Evolutionary conservation across 2,329 filamentous ascomycete species (phyloP).

Genomic region (Fusarium hainanense): DNA sequence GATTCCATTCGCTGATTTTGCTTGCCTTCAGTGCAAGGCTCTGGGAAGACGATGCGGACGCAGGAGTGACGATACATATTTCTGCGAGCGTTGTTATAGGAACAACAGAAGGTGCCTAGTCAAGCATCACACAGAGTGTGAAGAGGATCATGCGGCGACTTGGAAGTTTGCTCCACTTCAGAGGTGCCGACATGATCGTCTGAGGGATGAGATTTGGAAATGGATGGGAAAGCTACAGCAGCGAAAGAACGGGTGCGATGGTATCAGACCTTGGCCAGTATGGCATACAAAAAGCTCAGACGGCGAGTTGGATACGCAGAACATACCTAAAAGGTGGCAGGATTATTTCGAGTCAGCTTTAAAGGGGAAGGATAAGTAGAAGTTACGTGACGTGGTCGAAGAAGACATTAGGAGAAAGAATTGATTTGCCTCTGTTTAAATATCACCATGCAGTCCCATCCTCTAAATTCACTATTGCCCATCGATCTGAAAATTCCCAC

Average conservation of each 20-base stretch:
- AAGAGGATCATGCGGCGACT: slow-evolving; percentile 65
- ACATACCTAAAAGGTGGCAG: slow-evolving; percentile 25
- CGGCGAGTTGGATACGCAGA: slow-evolving; percentile 1
- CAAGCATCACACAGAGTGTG: slow-evolving; percentile 53
- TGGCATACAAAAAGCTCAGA: slow-evolving; percentile 31
- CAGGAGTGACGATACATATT: not conserved
- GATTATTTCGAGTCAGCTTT: slow-evolving; percentile 11
- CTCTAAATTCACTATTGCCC: not conserved
- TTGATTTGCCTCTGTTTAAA: not conserved
- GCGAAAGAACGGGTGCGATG: not conserved
- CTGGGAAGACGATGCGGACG: slow-evolving; percentile 43
- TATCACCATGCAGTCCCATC: not conserved
- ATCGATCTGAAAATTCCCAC: slow-evolving; percentile 17
- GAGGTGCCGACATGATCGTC: not conserved
- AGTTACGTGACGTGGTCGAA: not conserved
- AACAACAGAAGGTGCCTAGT: slow-evolving; percentile 45
- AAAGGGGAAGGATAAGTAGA: not conserved
- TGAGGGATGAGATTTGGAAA: not conserved
- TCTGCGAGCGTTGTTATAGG: slow-evolving; percentile 39
- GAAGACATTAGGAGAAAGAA: not conserved
- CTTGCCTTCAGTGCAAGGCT: slow-evolving; percentile 44
- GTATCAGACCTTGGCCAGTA: slow-evolving; percentile 12
- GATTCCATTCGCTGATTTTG: not conserved
- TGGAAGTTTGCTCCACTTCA: slow-evolving; percentile 14
- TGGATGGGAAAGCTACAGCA: slow-evolving; percentile 12